These are phyloP conservation scores for Tetracentron sinense DNA, from an alignment of 164 flowering plant genomes.

Conservation along the genomic window DNA sequence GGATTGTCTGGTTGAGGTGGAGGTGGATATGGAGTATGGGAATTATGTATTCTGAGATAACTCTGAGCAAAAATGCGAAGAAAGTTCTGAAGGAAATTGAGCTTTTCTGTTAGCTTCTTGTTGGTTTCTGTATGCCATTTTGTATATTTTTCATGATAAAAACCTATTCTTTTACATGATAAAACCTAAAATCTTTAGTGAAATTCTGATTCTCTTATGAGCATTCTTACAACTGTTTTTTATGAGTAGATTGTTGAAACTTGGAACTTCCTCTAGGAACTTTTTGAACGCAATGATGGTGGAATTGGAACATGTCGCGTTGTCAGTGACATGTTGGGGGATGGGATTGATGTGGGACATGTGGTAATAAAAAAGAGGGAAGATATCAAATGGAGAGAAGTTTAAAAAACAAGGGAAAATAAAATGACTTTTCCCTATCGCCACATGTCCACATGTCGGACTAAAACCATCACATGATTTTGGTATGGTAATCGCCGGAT, in stretches of 20 bases:
- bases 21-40: slow-evolving; percentile 4
- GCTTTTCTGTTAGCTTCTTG: neutral
- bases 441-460: too few relatives aligned
- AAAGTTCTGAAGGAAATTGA: neutral
- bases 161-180: neutral
- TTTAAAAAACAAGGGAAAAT: too few relatives aligned
- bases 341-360: too few relatives aligned
- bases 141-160: neutral
- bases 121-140: neutral
- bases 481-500: too few relatives aligned
- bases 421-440: too few relatives aligned
- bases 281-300: too few relatives aligned
- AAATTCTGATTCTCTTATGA: neutral
- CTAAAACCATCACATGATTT: too few relatives aligned
- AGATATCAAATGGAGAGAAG: too few relatives aligned
- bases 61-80: neutral
- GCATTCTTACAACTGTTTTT: neutral
- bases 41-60: neutral
- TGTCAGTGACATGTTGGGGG: too few relatives aligned
- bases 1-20: neutral
- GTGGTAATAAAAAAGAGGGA: too few relatives aligned
- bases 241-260: neutral
- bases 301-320: too few relatives aligned
- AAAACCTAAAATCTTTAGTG: too few relatives aligned
- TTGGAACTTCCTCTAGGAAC: neutral